Evolutionary conservation across 139 green algal species (phyloP).

Genomic region (Chlamydomonas eustigma): DNA sequence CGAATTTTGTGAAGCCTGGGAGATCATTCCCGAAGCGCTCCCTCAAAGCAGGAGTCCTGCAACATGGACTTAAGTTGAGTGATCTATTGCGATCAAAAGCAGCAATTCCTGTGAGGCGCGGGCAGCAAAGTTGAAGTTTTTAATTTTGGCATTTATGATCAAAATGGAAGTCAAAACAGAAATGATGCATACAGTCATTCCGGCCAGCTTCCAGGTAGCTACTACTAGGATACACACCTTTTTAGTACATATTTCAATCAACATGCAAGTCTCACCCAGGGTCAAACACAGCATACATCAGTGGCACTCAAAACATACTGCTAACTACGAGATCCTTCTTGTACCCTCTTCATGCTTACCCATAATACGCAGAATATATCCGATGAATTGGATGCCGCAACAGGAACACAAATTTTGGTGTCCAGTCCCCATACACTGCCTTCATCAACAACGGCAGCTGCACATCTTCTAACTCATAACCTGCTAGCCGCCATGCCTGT

Average conservation of each 20-base stretch:
- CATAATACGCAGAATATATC: not conserved
- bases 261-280: not conserved
- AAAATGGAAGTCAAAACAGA: not conserved
- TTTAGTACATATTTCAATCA: not conserved
- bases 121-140: too few species aligned
- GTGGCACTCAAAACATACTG: too few species aligned
- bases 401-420: not conserved
- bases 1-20: not conserved
- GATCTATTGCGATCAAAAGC: not conserved
- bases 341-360: not conserved
- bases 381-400: not conserved
- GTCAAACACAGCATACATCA: not conserved
- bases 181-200: not conserved
- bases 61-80: not conserved
- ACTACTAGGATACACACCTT: not conserved
- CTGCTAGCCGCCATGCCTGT: too few species aligned
- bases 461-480: not conserved
- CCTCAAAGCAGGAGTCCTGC: not conserved
- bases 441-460: constrained; percentile 10
- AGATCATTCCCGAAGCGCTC: not conserved
- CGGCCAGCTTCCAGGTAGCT: not conserved
- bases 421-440: not conserved
- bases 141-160: not conserved
- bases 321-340: not conserved
- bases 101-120: too few species aligned